Evolutionary conservation across 768 basidiomycete genomes (phyloP), one percentile per base, ranked within the genome.

Genomic region (Termitomyces sp.): DNA sequence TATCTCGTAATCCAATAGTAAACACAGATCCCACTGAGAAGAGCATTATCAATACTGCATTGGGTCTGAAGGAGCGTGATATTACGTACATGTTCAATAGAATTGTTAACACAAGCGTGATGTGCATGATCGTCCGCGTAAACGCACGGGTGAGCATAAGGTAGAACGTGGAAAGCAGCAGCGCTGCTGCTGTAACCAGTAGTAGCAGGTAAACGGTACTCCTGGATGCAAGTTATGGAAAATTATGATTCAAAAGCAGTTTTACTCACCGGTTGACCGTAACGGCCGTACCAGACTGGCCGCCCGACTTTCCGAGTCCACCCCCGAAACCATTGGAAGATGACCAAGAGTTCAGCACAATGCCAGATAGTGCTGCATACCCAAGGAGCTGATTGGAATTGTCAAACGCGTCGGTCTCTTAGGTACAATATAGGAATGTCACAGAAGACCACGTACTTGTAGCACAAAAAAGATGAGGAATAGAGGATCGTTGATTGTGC

Each of bases 131-230:
- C 11, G 78, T 66, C 61, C 74, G 84, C 37, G 90, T 92, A 71
- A 92, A 90, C 1, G 78, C 72, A 27, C 91, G 84, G 19, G 85
- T 79, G 58, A 92, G 75, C 71, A 89, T 77, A 45, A 93, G 78
- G 66, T 89, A 92, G 10, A 79, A 41, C 2, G 78, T 71, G 8
- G 91, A 89, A 16, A 93, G 73, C 11, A 89, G 59, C 10, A 92
- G 69, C 1, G 82, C 89, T 17, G 83, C 81, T 7, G 79, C 90
- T 2, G 86, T 83, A 42, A 90, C 83, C 42, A 93, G 74, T 29
- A 92, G 78, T 9, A 92, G 74, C n/a, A 93, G 81, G 64, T 86
- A 90, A 3, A 85, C 84, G 0, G 90, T 86, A 63, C 85, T 85
- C 68, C 89, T 89, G 57, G 21, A 55, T n/a, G 40, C 31, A 46